phyloP scores from a whole-genome alignment of 2,329 filamentous ascomycete species.

The Neospermospora avenae region DNA sequence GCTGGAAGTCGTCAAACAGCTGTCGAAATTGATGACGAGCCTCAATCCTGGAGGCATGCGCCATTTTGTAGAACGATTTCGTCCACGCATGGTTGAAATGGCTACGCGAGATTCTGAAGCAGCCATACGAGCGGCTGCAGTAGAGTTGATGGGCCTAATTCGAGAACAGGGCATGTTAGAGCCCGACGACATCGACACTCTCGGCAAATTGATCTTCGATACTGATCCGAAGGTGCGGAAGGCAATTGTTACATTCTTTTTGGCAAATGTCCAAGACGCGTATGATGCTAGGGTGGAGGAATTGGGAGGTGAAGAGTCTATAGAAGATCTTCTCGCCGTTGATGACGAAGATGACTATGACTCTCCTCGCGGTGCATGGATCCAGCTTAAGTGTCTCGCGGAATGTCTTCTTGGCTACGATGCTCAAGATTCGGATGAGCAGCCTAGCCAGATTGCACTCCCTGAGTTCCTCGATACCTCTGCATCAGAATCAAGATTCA shows the following conservation, averaged over 20 bases:
- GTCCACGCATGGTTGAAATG: constrained; percentile 86
- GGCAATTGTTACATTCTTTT: constrained; percentile 86
- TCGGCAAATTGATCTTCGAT: constrained; percentile 88
- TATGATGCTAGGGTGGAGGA: constrained; percentile 79
- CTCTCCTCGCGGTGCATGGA: constrained; percentile 76
- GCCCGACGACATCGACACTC: constrained; percentile 82
- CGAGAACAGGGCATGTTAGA: constrained; percentile 84
- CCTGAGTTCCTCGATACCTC: constrained; percentile 52
- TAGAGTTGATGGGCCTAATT: constrained; percentile 78
- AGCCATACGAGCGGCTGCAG: constrained; percentile 73
- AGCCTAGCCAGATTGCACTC: constrained; percentile 46
- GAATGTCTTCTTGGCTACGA: constrained; percentile 84
- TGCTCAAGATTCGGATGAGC: constrained; percentile 58
- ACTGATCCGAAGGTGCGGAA: constrained; percentile 80
- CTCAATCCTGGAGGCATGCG: constrained; percentile 74
- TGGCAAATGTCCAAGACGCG: constrained; percentile 78
- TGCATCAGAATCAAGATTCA: constrained; percentile 75
- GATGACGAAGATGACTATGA: constrained; percentile 74
- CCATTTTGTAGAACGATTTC: constrained; percentile 91
- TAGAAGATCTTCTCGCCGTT: constrained; percentile 71
- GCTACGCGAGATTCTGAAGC: constrained; percentile 81
- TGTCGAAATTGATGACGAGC: constrained; percentile 74
- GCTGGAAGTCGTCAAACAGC: constrained; percentile 81
- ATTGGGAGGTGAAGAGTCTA: constrained; percentile 72
- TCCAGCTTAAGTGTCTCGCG: constrained; percentile 86